Evolutionary conservation across 2,329 filamentous ascomycete genomes (phyloP).

Genomic region (Paracamarosporium sp.): DNA sequence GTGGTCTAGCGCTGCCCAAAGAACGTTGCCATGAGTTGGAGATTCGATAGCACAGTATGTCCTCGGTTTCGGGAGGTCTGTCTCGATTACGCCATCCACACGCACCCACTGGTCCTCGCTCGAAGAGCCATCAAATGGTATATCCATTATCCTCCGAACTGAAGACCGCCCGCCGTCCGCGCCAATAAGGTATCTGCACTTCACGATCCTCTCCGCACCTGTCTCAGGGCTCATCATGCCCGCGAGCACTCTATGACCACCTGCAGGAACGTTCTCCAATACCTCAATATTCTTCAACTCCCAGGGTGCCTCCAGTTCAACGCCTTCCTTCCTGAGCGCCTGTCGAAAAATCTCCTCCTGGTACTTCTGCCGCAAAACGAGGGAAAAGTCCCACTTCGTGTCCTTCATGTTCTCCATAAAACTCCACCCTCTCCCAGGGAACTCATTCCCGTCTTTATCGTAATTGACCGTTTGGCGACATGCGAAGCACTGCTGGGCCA

Average conservation of each 20-base stretch:
- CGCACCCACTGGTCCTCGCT: constrained; percentile 62
- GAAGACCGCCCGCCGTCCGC: constrained; percentile 60
- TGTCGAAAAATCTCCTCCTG: constrained; percentile 61
- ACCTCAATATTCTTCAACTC: constrained; percentile 49
- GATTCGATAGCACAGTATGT: constrained; percentile 59
- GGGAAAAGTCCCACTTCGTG: constrained; percentile 59
- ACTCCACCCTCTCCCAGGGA: constrained; percentile 56
- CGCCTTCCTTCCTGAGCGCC: constrained; percentile 46
- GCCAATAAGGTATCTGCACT: constrained; percentile 58
- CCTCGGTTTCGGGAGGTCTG: constrained; percentile 57
- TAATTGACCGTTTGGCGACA: constrained; percentile 59
- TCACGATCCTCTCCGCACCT: constrained; percentile 33
- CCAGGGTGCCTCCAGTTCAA: constrained; percentile 43
- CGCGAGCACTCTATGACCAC: constrained; percentile 33
- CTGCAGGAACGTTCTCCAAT: constrained; percentile 37
- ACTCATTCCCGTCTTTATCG: constrained; percentile 53
- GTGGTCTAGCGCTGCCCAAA: constrained; percentile 62
- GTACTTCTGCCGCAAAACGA: constrained; percentile 64
- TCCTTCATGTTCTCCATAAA: constrained; percentile 63
- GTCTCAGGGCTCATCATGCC: constrained; percentile 38
- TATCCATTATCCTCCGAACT: constrained; percentile 54
- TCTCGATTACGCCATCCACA: constrained; percentile 59
- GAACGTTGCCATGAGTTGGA: constrained; percentile 60
- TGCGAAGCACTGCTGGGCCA: constrained; percentile 61
- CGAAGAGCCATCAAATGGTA: constrained; percentile 58